Conservation (phyloP, 2,329 filamentous ascomycete species). For the Fusarium pseudoanthophilum region DNA sequence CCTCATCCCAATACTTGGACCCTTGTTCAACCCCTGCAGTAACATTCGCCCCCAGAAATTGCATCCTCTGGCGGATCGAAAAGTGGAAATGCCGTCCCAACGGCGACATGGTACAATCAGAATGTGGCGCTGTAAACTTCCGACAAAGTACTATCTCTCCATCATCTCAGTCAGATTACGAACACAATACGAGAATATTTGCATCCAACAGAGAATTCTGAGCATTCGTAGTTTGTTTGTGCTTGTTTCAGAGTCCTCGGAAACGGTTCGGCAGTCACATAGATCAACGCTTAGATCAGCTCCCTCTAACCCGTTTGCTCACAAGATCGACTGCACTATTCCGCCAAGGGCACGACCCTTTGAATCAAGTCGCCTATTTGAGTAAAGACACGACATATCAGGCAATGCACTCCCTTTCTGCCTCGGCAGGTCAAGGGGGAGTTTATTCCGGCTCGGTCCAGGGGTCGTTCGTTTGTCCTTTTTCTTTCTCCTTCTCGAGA, state of each 20-base stretch:
- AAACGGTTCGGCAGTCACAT: slow-evolving; percentile 17
- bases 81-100: slow-evolving; percentile 26
- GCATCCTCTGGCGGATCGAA: slow-evolving; percentile 32
- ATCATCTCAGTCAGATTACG: not conserved
- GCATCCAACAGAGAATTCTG: not conserved
- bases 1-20: slow-evolving; percentile 7
- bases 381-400: slow-evolving; percentile 23
- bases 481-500: not conserved
- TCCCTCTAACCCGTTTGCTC: slow-evolving; percentile 8
- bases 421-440: slow-evolving; percentile 18
- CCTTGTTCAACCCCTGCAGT: slow-evolving; percentile 8
- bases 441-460: not conserved
- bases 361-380: slow-evolving; percentile 25
- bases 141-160: not conserved
- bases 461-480: not conserved
- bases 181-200: not conserved
- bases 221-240: not conserved
- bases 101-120: not conserved
- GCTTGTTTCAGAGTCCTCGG: slow-evolving; percentile 8
- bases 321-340: slow-evolving; percentile 35
- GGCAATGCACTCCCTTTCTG: slow-evolving; percentile 15
- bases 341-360: slow-evolving; percentile 27
- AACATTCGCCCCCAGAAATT: slow-evolving; percentile 18
- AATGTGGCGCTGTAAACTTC: slow-evolving; percentile 33
- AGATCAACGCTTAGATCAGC: slow-evolving; percentile 30